Conservation (phyloP, 2,329 filamentous ascomycete genomes). For the Dothistroma pini region DNA sequence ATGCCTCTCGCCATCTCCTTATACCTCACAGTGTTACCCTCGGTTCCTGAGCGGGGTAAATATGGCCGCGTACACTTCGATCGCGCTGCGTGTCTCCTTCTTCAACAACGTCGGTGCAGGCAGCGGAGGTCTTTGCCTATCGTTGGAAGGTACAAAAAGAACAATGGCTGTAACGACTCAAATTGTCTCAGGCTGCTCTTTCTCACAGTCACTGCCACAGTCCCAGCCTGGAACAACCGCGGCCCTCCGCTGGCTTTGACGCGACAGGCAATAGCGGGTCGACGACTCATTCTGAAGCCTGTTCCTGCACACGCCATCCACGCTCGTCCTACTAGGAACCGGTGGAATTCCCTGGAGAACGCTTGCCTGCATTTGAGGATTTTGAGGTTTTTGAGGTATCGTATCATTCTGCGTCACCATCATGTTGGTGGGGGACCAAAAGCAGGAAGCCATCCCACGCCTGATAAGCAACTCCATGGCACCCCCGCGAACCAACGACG, state of each 20-base stretch:
- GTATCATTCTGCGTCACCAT: conserved; percentile 5
- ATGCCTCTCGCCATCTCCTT: neutral
- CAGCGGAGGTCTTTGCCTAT: neutral
- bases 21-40: neutral
- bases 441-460: neutral
- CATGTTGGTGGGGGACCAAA: neutral
- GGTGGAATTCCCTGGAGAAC: neutral
- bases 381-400: too few relatives aligned
- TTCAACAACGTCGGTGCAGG: neutral
- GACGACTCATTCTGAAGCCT: neutral
- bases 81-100: neutral
- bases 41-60: neutral
- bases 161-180: neutral
- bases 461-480: neutral
- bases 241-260: neutral
- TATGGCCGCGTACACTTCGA: neutral
- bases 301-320: neutral
- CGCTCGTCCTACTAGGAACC: neutral
- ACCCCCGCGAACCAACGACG: neutral
- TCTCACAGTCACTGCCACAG: neutral
- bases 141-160: neutral
- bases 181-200: neutral
- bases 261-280: neutral
- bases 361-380: neutral
- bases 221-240: neutral